These are phyloP conservation scores for Teunomyces lycoperdinae DNA, from an alignment of 805 yeast species.

Conservation along the genomic window DNA sequence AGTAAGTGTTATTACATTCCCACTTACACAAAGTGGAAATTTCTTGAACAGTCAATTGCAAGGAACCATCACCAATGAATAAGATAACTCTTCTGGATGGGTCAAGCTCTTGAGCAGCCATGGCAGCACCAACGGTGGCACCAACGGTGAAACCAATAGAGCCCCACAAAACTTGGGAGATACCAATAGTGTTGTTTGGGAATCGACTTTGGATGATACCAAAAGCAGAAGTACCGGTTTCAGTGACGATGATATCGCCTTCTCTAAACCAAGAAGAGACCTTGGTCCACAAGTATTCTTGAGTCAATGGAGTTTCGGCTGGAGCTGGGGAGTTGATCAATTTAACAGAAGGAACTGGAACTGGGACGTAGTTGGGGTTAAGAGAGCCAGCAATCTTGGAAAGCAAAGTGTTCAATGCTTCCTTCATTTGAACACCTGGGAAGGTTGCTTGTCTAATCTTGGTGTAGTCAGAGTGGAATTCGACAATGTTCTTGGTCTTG, in stretches of 20 bases:
- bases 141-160: slow-evolving; percentile 37
- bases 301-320: slow-evolving; percentile 16
- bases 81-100: slow-evolving; percentile 21
- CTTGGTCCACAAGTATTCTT: slow-evolving; percentile 31
- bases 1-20: slow-evolving; percentile 13
- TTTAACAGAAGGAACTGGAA: slow-evolving; percentile 17
- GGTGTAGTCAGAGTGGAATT: slow-evolving; percentile 33
- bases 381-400: slow-evolving; percentile 10
- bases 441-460: slow-evolving; percentile 28
- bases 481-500: slow-evolving; percentile 30
- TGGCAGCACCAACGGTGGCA: slow-evolving; percentile 31
- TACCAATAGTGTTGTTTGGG: slow-evolving; percentile 30
- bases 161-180: slow-evolving; percentile 36
- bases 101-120: slow-evolving; percentile 32
- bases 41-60: slow-evolving; percentile 24
- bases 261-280: slow-evolving; percentile 26
- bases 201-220: slow-evolving; percentile 31
- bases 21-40: slow-evolving; percentile 17
- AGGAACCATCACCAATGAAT: slow-evolving; percentile 21
- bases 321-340: slow-evolving; percentile 12
- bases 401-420: slow-evolving; percentile 21
- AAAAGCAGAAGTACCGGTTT: slow-evolving; percentile 36
- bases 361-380: slow-evolving; percentile 15
- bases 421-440: slow-evolving; percentile 32
- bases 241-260: slow-evolving; percentile 33